These are phyloP conservation scores for Aspergillus sp. DNA, from an alignment of 2,329 filamentous ascomycete genomes.

Conservation along the genomic window DNA sequence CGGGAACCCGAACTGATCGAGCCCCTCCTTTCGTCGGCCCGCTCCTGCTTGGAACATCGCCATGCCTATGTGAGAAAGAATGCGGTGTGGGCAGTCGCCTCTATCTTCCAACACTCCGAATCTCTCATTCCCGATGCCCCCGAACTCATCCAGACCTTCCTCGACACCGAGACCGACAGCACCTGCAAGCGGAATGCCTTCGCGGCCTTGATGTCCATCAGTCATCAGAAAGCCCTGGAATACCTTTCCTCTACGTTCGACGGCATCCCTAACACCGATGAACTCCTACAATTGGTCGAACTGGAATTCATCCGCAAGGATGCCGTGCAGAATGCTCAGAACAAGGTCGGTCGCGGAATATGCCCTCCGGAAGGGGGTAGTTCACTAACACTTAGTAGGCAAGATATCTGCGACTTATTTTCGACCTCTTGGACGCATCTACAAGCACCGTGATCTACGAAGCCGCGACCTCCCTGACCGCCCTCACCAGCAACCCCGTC, in stretches of 20 bases:
- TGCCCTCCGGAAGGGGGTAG: not conserved
- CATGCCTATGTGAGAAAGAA: slow-evolving; percentile 99
- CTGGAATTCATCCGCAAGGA: slow-evolving; percentile 98
- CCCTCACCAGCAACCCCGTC: slow-evolving; percentile 92
- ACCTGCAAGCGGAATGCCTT: slow-evolving; percentile 99
- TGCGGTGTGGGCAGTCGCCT: slow-evolving; percentile 89
- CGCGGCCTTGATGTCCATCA: slow-evolving; percentile 83
- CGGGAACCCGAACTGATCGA: slow-evolving; percentile 95
- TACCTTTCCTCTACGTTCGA: slow-evolving; percentile 90
- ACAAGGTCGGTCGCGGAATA: slow-evolving; percentile 64
- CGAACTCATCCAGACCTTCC: slow-evolving; percentile 84
- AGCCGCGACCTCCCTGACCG: slow-evolving; percentile 89
- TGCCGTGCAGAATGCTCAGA: slow-evolving; percentile 87
- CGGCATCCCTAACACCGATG: slow-evolving; percentile 88
- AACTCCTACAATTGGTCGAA: slow-evolving; percentile 87
- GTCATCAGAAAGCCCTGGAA: slow-evolving; percentile 85
- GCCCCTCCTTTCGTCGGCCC: slow-evolving; percentile 86
- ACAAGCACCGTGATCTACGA: slow-evolving; percentile 97
- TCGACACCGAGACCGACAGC: slow-evolving; percentile 85
- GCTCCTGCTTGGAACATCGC: slow-evolving; percentile 89
- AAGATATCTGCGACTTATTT: slow-evolving; percentile 88
- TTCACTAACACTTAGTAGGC: slow-evolving; percentile 54
- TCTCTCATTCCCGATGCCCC: slow-evolving; percentile 91
- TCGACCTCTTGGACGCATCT: slow-evolving; percentile 89
- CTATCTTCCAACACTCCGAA: slow-evolving; percentile 87